Base-by-base conservation (phyloP, 768 basidiomycete genomes). In the Kwoniella heveanensis region DNA sequence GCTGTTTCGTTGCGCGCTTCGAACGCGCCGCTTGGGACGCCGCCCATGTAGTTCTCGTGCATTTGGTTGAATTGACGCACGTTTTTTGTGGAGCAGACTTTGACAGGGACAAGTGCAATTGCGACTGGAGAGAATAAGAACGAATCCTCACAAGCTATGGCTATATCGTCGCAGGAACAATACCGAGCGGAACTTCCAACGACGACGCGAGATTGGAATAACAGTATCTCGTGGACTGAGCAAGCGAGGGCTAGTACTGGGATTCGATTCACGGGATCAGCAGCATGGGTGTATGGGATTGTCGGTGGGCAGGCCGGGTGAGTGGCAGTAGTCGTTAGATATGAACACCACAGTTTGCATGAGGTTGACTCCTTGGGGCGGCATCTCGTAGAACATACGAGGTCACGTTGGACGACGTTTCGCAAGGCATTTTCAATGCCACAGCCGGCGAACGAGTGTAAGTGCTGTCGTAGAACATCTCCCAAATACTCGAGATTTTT, bases 191-290 rank as follows among this genome's bases (percentile, higher is more conserved):
- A 69, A 57, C 27, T 48, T 9, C 54, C 57, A 3, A 66, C 60
- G 1, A 22, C 59, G 2, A 22, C 29, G 0, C 59, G 61, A 21
- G 37, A 69, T 52, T 76, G 39, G 37, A 69, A 72, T 46, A 29
- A 44, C 2, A 65, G 62, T 9, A 63, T 71, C 32, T 71, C 72
- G 21, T 76, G 71, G 72, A 76, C 74, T 17, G 66, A 67, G 37
- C 64, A 67, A 39, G 57, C 62, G 21, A 47, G 59, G 36, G 65
- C 69, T 29, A 52, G 64, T n/a, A 76, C 62, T 47, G 56, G 57
- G 9, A 57, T 74, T 8, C n/a, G 50, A 17, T 74, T 74, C 48
- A 27, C 48, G 0, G 72, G 70, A 0, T 54, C 58, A 10, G 59
- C 62, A 1, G 64, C 69, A 2, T 71, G 64, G 67, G 68, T 63